These are phyloP conservation scores for Purpureocillium lavendulum DNA, from an alignment of 2,329 filamentous ascomycete genomes.

Conservation along the genomic window DNA sequence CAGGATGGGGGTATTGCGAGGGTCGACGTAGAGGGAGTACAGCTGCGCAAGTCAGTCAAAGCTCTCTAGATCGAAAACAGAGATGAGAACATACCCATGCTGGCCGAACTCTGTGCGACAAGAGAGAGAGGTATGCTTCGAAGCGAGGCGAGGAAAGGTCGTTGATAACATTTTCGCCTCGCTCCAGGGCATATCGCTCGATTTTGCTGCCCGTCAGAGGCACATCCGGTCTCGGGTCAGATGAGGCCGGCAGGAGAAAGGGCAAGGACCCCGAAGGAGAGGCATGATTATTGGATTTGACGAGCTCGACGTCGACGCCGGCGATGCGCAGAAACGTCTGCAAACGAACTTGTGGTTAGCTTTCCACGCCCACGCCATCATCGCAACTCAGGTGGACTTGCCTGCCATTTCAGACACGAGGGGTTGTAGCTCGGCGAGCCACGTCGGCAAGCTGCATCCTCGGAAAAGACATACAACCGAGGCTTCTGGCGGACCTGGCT, in stretches of 20 bases:
- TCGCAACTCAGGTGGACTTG: constrained; percentile 29
- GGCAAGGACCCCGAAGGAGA: constrained; percentile 84
- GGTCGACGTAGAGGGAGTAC: constrained; percentile 71
- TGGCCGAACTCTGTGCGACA: constrained; percentile 70
- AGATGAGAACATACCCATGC: constrained; percentile 59
- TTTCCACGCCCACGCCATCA: neutral
- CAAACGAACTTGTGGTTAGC: neutral
- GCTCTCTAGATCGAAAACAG: neutral
- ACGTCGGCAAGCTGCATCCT: constrained; percentile 47
- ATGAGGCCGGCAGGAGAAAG: constrained; percentile 60
- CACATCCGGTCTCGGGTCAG: constrained; percentile 36
- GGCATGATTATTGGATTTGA: constrained; percentile 82
- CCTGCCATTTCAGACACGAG: constrained; percentile 93
- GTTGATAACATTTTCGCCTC: constrained; percentile 25
- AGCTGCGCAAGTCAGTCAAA: constrained; percentile 40
- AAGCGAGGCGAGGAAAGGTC: constrained; percentile 48
- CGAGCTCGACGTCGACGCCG: constrained; percentile 55
- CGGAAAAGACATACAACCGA: constrained; percentile 71
- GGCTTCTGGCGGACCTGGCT: constrained; percentile 32
- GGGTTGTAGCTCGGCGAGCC: constrained; percentile 80
- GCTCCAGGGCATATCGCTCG: constrained; percentile 56
- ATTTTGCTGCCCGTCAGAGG: constrained; percentile 49
- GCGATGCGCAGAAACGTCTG: constrained; percentile 79
- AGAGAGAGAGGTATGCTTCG: constrained; percentile 69
- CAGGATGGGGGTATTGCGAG: constrained; percentile 60